Evolutionary conservation across 805 yeast genomes (phyloP).

Genomic region (Komagataella mondaviorum): DNA sequence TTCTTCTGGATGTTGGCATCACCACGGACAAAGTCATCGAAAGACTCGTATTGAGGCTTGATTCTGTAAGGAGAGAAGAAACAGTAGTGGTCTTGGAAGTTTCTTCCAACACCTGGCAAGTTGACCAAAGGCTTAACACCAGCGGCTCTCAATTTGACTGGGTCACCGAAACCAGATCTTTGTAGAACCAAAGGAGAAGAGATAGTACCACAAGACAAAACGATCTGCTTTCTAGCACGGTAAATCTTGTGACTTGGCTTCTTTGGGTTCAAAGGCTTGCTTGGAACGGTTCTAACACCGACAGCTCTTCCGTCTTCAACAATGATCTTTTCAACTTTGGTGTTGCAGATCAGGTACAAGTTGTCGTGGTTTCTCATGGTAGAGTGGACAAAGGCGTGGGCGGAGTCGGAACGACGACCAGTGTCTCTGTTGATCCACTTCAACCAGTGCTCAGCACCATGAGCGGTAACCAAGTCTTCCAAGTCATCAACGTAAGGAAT

Average conservation of each 20-base stretch:
- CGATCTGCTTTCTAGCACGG: constrained; percentile 30
- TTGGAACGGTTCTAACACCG: constrained; percentile 13
- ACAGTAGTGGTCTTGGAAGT: constrained; percentile 18
- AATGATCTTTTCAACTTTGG: constrained; percentile 14
- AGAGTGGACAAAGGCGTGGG: constrained; percentile 16
- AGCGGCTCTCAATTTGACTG: constrained; percentile 14
- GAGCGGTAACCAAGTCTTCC: constrained; percentile 12
- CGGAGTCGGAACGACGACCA: constrained; percentile 17
- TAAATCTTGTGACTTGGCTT: constrained; percentile 7
- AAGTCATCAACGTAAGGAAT: constrained; percentile 14
- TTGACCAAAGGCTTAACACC: constrained; percentile 16
- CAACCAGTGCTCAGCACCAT: constrained; percentile 17
- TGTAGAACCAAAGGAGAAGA: constrained; percentile 33
- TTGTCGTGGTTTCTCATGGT: constrained; percentile 16
- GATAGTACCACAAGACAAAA: constrained; percentile 31
- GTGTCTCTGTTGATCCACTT: constrained; percentile 18
- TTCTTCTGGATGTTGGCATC: constrained; percentile 12
- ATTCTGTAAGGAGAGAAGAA: constrained; percentile 15
- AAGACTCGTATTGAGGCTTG: constrained; percentile 15
- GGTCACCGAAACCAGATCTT: constrained; percentile 29
- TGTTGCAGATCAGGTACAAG: constrained; percentile 12
- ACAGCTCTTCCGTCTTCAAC: constrained; percentile 14
- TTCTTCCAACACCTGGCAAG: constrained; percentile 17
- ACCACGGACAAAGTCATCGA: constrained; percentile 16
- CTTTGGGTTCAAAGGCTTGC: constrained; percentile 10